phyloP scores from a whole-genome alignment of 345 rosid species.

The Garcia nutans region DNA sequence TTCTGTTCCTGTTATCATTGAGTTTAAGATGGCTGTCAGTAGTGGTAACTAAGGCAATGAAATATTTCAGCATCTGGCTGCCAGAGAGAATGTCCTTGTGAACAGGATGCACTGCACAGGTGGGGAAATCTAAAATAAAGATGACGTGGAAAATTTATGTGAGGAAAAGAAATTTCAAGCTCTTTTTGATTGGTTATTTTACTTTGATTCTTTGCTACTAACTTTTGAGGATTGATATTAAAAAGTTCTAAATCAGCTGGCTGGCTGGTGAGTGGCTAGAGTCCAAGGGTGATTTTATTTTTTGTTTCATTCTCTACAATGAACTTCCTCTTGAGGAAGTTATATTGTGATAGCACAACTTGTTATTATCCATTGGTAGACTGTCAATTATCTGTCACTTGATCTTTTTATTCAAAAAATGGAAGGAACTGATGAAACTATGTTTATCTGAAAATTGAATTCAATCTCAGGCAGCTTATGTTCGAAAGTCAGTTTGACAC shows the following conservation, averaged over 20 bases:
- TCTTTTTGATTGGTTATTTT: too few species aligned
- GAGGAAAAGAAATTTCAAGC: too few species aligned
- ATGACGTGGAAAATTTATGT: too few species aligned
- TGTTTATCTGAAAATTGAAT: not conserved
- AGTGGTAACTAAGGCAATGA: too few species aligned
- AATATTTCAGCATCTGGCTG: too few species aligned
- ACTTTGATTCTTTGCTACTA: too few species aligned
- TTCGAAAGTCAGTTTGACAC: constrained; percentile 65
- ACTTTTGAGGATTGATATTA: not conserved
- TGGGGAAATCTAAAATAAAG: too few species aligned
- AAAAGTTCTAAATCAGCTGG: not conserved
- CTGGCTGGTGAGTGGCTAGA: not conserved
- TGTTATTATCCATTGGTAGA: not conserved
- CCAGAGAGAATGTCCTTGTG: too few species aligned
- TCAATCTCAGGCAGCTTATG: constrained; percentile 70
- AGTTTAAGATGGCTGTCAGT: too few species aligned
- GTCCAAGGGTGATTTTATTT: not conserved
- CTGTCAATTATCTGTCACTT: not conserved
- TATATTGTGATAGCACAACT: not conserved
- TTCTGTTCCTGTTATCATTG: too few species aligned
- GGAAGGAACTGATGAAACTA: not conserved
- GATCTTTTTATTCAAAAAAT: not conserved
- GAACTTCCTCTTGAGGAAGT: not conserved
- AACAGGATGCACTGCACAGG: too few species aligned
- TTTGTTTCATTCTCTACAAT: not conserved